Evolutionary conservation across 257 asterid genomes (phyloP).

Genomic region (Linaria vulgaris): DNA sequence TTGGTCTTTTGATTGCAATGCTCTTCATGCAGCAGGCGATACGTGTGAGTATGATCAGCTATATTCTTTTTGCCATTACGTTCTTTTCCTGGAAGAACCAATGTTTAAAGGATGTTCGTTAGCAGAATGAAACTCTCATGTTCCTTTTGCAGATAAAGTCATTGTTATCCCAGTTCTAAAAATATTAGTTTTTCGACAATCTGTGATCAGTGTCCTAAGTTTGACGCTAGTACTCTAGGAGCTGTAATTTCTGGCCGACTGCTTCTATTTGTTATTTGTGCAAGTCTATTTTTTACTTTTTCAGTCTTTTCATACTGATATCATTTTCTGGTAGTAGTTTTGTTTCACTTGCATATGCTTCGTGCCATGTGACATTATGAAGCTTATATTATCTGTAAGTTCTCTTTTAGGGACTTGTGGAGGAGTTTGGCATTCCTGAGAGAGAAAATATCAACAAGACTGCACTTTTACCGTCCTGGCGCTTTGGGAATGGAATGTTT

Average conservation of each 20-base stretch:
- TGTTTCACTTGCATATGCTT: not conserved
- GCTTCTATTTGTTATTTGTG: not conserved
- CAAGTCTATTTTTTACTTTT: not conserved
- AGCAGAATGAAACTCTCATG: not conserved
- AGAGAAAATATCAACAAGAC: conserved; percentile 59
- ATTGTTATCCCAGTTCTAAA: not conserved
- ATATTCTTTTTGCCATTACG: conserved; percentile 16
- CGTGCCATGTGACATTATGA: conserved; percentile 5
- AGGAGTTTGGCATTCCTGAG: conserved; percentile 82
- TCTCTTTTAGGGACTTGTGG: conserved; percentile 74
- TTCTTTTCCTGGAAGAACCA: conserved; percentile 5
- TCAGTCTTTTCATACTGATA: not conserved
- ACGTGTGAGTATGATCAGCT: conserved; percentile 54
- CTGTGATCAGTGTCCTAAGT: not conserved
- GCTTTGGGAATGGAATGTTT: conserved; percentile 96
- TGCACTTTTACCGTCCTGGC: conserved; percentile 76
- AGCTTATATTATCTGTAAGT: conserved; percentile 9
- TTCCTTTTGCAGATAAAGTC: no score
- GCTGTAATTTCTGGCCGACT: not conserved
- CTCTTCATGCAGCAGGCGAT: conserved; percentile 99
- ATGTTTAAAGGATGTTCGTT: not conserved
- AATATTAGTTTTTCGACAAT: conserved; percentile 1
- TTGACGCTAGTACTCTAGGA: conserved; percentile 6
- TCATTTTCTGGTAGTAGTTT: not conserved
- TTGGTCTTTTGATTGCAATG: conserved; percentile 94